These are phyloP conservation scores for Parathielavia hyrcaniae DNA, from an alignment of 495 filamentous ascomycete species.

Conservation along the genomic window DNA sequence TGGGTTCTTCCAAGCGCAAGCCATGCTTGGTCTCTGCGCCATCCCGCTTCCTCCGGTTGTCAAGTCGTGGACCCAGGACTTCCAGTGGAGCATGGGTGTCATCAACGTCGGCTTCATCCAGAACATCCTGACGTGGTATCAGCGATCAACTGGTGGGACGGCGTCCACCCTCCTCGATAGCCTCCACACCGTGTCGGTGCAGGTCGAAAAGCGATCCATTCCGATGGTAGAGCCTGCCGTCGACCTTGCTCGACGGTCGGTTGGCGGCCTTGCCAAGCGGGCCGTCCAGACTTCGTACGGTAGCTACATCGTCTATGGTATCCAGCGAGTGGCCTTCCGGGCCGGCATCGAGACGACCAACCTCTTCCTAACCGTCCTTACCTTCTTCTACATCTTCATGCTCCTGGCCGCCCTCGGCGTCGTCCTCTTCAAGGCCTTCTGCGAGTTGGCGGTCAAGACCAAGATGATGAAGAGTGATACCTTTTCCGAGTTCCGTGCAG, in stretches of 20 bases:
- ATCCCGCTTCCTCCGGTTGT: conserved; percentile 87
- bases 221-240: conserved; percentile 28
- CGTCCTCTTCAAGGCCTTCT: conserved; percentile 68
- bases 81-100: conserved; percentile 98
- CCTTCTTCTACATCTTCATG: conserved; percentile 84
- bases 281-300: conserved; percentile 42
- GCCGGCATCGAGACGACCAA: conserved; percentile 85
- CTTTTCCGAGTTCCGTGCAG: conserved; percentile 89
- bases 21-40: conserved; percentile 84
- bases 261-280: conserved; percentile 38
- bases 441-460: conserved; percentile 62
- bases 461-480: conserved; percentile 78
- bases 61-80: conserved; percentile 93
- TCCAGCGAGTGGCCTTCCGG: conserved; percentile 82
- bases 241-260: conserved; percentile 43
- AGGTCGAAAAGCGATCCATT: conserved; percentile 68
- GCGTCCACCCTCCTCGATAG: conserved; percentile 73
- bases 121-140: conserved; percentile 89
- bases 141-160: conserved; percentile 83
- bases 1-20: conserved; percentile 92
- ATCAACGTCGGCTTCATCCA: conserved; percentile 85
- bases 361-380: conserved; percentile 85
- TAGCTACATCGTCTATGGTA: conserved; percentile 70
- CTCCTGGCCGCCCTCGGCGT: conserved; percentile 64
- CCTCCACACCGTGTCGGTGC: conserved; percentile 70